A percentile compares a stretch with the other conserved stretches of the same genome.
These are phyloP conservation scores for Acacia concinna DNA, from an alignment of 331 rosid genomes.

Conservation along the genomic window DNA sequence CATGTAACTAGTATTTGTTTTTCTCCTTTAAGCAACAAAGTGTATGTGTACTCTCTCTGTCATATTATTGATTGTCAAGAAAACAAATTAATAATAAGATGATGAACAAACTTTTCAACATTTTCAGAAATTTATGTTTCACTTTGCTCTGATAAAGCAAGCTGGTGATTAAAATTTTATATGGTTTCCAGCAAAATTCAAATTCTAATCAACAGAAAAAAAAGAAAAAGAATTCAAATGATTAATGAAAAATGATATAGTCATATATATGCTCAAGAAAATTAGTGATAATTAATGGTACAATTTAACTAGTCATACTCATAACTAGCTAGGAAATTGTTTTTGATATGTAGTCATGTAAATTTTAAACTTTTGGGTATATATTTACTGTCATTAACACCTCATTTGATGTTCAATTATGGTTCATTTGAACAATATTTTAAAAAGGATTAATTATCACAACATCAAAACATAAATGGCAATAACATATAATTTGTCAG, in stretches of 20 bases:
- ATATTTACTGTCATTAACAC: background rate
- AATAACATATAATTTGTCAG: background rate
- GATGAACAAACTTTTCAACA: background rate
- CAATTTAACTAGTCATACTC: background rate
- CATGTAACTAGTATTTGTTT: too few relatives aligned
- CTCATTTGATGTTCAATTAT: background rate
- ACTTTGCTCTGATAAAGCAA: background rate
- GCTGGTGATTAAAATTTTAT: background rate
- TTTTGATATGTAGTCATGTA: background rate
- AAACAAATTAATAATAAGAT: too few relatives aligned
- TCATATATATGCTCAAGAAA: background rate
- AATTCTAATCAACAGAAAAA: background rate
- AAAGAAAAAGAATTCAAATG: background rate
- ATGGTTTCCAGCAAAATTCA: background rate
- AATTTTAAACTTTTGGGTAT: background rate
- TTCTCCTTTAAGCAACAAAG: too few relatives aligned
- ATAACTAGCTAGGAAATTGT: background rate
- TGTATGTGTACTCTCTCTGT: background rate
- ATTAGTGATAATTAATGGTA: background rate
- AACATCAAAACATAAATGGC: background rate
- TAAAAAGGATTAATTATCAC: background rate
- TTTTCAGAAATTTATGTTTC: background rate
- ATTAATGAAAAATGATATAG: too few relatives aligned
- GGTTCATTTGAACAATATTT: background rate
- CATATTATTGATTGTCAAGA: background rate